A percentile compares a stretch with the other conserved stretches of the same genome.
Conservation (phyloP, 768 basidiomycete species). For the Boletus rufocinnamomeus region DNA sequence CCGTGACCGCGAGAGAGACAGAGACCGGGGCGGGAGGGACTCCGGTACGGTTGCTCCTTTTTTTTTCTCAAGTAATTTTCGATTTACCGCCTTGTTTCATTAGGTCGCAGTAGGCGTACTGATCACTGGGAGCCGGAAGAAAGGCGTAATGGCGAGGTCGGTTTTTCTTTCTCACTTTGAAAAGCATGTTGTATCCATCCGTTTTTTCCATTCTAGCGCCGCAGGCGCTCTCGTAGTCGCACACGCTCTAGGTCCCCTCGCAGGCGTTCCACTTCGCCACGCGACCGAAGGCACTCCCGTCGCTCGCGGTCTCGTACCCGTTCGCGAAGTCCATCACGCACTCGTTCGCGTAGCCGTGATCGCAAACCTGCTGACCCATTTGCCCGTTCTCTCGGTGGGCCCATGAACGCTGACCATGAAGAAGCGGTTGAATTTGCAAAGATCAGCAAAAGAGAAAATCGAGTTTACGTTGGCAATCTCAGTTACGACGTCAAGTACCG, state of each 20-base stretch:
- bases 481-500: constrained; percentile 98
- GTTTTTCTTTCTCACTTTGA: constrained; percentile 23
- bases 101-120: constrained; percentile 48
- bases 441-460: constrained; percentile 95
- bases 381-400: constrained; percentile 80
- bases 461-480: constrained; percentile 98
- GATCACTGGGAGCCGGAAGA: constrained; percentile 90
- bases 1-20: constrained; percentile 44
- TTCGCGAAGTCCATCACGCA: constrained; percentile 52
- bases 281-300: constrained; percentile 53
- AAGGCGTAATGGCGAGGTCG: constrained; percentile 70
- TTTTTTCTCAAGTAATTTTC: not conserved
- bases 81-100: constrained; percentile 1
- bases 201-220: constrained; percentile 45
- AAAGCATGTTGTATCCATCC: not conserved
- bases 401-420: constrained; percentile 88
- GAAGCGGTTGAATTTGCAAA: constrained; percentile 96
- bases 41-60: constrained; percentile 43
- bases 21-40: constrained; percentile 55
- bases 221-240: constrained; percentile 66
- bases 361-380: constrained; percentile 65
- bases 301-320: constrained; percentile 69
- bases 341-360: constrained; percentile 57
- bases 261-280: constrained; percentile 66
- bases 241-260: constrained; percentile 67